Base-by-base conservation (phyloP, 1,284 basidiomycete species). In the Tylopilus sp. region DNA sequence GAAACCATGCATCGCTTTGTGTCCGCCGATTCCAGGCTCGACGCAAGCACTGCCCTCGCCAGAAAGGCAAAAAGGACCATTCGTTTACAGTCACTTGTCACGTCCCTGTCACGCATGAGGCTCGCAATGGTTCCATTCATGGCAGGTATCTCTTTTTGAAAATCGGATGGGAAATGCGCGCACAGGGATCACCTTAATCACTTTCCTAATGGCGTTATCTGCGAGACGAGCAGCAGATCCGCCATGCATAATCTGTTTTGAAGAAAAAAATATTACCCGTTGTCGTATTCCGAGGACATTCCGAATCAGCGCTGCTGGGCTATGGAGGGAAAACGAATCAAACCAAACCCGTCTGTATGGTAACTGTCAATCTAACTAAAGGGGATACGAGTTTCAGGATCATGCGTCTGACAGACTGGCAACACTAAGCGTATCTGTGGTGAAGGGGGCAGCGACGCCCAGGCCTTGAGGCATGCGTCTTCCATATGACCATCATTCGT, bases 121-220 rank as follows among this genome's bases (percentile, higher is more conserved):
- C 21, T 33, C 18, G 30, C 7, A 38, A 36, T 28, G 29, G 36
- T 46, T 38, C 45, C 48, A 49, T 59, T 63, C 48, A 34, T 13
- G 51, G 44, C 38, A 49, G 40, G 29, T 39, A 40, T 41, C 40
- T 53, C 23, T 46, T 59, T 59, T 51, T 44, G 46, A 40, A 51
- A 50, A 51, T 59, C 44, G 36, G 39, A 43, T 51, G 52, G 49
- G 45, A 53, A 53, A 52, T 6, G 25, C 25, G 25, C 36, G 38
- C 30, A n/a, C n/a, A 51, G 28, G 44, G 35, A 45, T 56, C 43
- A 51, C 34, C 31, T 36, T 28, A 29, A 48, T 26, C 44, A 43
- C 55, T 18, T 64, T 59, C 60, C 53, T 52, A 48, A 60, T 53
- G 59, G 55, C 50, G 50, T 59, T 63, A 63, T 49, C 43, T 31